Conservation (phyloP, 192 early-diverging fungal species). For the Allomyces macrogynus region DNA sequence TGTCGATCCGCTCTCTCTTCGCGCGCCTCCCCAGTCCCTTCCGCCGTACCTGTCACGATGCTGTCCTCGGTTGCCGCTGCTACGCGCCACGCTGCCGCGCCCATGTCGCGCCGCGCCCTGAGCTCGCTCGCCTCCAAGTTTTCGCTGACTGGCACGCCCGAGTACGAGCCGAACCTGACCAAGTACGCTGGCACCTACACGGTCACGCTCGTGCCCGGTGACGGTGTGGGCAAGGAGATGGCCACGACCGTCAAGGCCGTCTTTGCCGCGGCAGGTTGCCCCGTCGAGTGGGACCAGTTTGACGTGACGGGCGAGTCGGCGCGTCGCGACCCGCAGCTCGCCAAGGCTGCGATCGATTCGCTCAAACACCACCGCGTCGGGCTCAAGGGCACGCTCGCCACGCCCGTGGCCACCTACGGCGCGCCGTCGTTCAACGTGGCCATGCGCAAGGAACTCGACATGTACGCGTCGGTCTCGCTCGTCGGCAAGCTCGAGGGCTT, state of each 20-base stretch:
- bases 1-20: too few relatives aligned
- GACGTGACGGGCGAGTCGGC: conserved; percentile 84
- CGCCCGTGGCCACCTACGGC: conserved; percentile 62
- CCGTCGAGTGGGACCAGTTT: conserved; percentile 93
- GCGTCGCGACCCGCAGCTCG: conserved; percentile 46
- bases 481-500: conserved; percentile 78
- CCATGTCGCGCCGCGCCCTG: neutral
- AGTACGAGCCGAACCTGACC: conserved; percentile 9
- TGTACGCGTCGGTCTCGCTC: conserved; percentile 86
- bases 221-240: conserved; percentile 92
- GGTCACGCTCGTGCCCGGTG: conserved; percentile 93
- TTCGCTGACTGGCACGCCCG: neutral
- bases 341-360: conserved; percentile 79
- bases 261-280: conserved; percentile 80
- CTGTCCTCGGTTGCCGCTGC: neutral
- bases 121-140: neutral
- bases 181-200: conserved; percentile 88
- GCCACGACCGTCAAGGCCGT: conserved; percentile 76
- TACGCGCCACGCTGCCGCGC: neutral
- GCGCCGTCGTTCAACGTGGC: conserved; percentile 93
- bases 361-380: conserved; percentile 90
- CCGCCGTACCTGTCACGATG: neutral
- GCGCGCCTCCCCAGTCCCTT: too few relatives aligned
- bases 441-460: conserved; percentile 93
- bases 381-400: conserved; percentile 83